phyloP scores from a whole-genome alignment of 768 basidiomycete species.

The Amanita rubescens region DNA sequence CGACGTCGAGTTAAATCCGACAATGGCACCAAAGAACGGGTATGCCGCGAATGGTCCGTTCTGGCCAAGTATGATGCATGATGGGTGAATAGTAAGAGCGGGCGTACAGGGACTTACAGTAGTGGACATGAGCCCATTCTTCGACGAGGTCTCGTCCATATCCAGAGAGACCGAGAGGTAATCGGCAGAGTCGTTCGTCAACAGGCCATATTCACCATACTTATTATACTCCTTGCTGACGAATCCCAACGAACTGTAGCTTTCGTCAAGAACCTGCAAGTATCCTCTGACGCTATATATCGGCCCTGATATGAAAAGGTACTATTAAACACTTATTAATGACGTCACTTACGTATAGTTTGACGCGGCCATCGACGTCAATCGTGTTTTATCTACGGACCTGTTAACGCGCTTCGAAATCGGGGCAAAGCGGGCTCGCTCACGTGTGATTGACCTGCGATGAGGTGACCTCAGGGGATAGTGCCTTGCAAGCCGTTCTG shows the following conservation, averaged over 20 bases:
- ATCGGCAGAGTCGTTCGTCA: background rate
- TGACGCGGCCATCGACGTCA: background rate
- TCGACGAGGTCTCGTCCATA: background rate
- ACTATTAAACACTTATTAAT: background rate
- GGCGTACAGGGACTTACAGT: background rate
- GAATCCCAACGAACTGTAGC: background rate
- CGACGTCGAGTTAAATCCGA: background rate
- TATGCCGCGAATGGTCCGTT: conserved; percentile 5
- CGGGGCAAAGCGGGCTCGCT: background rate
- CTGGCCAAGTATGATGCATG: background rate
- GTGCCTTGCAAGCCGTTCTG: background rate
- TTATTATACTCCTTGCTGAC: conserved; percentile 4
- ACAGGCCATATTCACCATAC: conserved; percentile 2
- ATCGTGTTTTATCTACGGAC: background rate
- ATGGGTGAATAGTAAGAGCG: background rate
- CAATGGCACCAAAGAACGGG: conserved; percentile 5
- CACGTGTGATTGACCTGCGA: background rate
- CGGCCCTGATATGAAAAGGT: background rate
- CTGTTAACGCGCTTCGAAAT: background rate
- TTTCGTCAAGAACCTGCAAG: background rate
- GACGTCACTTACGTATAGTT: conserved; percentile 1
- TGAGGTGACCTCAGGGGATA: conserved; percentile 1
- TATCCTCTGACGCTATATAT: background rate
- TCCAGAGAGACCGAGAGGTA: conserved; percentile 1
- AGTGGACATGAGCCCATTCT: background rate